These are phyloP conservation scores for Penicillium sumatraense DNA, from an alignment of 2,329 filamentous ascomycete species.

Conservation along the genomic window DNA sequence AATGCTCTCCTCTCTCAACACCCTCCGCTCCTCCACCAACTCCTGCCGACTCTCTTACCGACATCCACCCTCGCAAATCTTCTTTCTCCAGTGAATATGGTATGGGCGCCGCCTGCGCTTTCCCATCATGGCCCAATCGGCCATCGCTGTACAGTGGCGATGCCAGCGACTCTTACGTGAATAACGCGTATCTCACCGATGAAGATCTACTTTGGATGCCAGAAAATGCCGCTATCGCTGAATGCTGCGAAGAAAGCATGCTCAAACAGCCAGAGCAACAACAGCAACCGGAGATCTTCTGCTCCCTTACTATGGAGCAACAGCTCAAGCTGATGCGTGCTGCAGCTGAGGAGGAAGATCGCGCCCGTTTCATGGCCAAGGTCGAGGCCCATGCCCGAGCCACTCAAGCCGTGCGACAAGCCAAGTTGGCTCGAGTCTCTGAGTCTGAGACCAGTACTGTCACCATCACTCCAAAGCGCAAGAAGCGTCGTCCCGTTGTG, in stretches of 20 bases:
- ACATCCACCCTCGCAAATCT: slow-evolving; percentile 48
- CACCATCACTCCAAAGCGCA: slow-evolving; percentile 22
- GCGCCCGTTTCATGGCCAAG: slow-evolving; percentile 44
- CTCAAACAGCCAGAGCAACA: slow-evolving; percentile 27
- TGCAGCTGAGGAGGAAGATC: slow-evolving; percentile 42
- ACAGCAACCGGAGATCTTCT: slow-evolving; percentile 20
- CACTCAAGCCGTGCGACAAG: slow-evolving; percentile 42
- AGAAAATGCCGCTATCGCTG: slow-evolving; percentile 31
- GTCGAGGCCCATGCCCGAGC: slow-evolving; percentile 48
- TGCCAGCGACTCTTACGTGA: slow-evolving; percentile 36
- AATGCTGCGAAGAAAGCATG: slow-evolving; percentile 29
- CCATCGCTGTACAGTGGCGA: slow-evolving; percentile 41
- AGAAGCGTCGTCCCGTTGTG: slow-evolving; percentile 34
- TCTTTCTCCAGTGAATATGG: slow-evolving; percentile 46
- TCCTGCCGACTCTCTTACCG: slow-evolving; percentile 42
- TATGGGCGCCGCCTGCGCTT: slow-evolving; percentile 47
- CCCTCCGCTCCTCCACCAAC: slow-evolving; percentile 46
- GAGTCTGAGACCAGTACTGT: slow-evolving; percentile 13
- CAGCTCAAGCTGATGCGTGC: slow-evolving; percentile 43
- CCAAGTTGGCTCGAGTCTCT: slow-evolving; percentile 35
- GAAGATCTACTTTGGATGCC: slow-evolving; percentile 46
- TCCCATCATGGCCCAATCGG: slow-evolving; percentile 51
- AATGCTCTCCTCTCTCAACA: slow-evolving; percentile 35
- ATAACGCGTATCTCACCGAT: slow-evolving; percentile 48
- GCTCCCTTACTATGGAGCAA: slow-evolving; percentile 44